Evolutionary conservation across 2,329 filamentous ascomycete genomes (phyloP).

Genomic region (Magnaporthiopsis poae): DNA sequence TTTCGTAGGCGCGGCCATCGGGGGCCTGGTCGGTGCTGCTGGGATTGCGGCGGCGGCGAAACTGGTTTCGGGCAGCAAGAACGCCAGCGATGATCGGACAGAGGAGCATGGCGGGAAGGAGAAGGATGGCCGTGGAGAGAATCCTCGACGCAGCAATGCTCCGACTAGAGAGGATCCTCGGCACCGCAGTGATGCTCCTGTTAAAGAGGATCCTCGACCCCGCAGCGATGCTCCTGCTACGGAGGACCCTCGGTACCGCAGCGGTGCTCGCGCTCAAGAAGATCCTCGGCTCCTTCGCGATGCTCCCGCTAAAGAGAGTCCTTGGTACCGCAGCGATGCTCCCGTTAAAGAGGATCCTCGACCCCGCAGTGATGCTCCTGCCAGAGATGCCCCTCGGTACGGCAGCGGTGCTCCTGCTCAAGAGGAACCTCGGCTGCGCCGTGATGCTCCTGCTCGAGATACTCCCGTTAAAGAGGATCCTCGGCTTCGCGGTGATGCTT

Average conservation of each 20-base stretch:
- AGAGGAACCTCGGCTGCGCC: too few species aligned
- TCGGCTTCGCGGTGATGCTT: constrained; percentile 12
- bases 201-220: constrained; percentile 8
- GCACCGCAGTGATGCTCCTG: constrained; percentile 15
- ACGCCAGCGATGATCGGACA: constrained; percentile 15
- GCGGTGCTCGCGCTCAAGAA: too few species aligned
- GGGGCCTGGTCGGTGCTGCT: constrained; percentile 37
- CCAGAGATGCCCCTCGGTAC: too few species aligned
- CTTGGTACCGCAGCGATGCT: too few species aligned
- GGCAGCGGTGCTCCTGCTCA: too few species aligned
- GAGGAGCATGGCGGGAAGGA: constrained; percentile 15
- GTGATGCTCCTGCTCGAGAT: constrained; percentile 8
- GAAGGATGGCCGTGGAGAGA: constrained; percentile 5
- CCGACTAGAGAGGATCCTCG: constrained; percentile 14
- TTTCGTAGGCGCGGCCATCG: constrained; percentile 34
- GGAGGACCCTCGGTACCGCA: constrained; percentile 4
- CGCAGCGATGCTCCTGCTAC: constrained; percentile 12
- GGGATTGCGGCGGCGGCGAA: constrained; percentile 40
- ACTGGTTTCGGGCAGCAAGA: constrained; percentile 21
- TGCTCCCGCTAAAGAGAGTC: not conserved
- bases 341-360: too few species aligned
- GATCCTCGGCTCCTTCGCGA: constrained; percentile 8
- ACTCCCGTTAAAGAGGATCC: constrained; percentile 8
- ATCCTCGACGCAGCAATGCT: constrained; percentile 9
- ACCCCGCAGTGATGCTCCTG: too few species aligned